Base-by-base conservation (phyloP, 208 protist genomes). In the Acanthamoeba lenticulata region DNA sequence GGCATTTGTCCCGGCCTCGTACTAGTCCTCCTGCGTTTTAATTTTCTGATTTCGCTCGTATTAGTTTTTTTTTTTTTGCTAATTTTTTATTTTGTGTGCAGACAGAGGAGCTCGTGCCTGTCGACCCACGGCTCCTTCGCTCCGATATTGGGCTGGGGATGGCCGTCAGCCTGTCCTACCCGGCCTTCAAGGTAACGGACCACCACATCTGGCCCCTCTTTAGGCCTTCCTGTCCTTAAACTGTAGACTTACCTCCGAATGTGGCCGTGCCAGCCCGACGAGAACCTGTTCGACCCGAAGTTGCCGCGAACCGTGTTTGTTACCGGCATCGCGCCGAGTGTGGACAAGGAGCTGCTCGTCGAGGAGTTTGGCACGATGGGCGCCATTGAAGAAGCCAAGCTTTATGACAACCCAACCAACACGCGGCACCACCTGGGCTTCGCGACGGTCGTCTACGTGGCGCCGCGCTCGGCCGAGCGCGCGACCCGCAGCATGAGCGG, bases 201-300 rank as follows among this genome's bases (percentile, higher is more conserved):
- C n/a, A n/a, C 47, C 15, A 52, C 47, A 19, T 52, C 47, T 52
- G 47, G 6, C 29, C 24, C 60, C 13, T 69, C 24, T 27, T 36
- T 7, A 69, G 6, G 29, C 6, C 29, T 42, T 36, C 36, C 65
- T n/a, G 21, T 62, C 6, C 24, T 29, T 62, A 13, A 55, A 55
- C 21, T n/a, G n/a, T n/a, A n/a, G n/a, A n/a, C n/a, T n/a, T n/a
- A n/a, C n/a, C n/a, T n/a, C n/a, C n/a, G n/a, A n/a, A n/a, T n/a
- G n/a, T n/a, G n/a, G n/a, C n/a, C n/a, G 4, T 55, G 1, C 24
- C 42, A 86, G 77, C 77, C 77, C 44, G 77, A 86, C 44, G 77
- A 86, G 77, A 86, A 86, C 77, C 45, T 86, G 44, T 86, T 86
- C 45, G 77, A 86, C 44, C 77, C 77, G 1, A 86, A 86, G 32